Evolutionary conservation across 805 yeast genomes (phyloP), one percentile per base, ranked within the genome.

Genomic region (Sugiyamaella valdiviana): DNA sequence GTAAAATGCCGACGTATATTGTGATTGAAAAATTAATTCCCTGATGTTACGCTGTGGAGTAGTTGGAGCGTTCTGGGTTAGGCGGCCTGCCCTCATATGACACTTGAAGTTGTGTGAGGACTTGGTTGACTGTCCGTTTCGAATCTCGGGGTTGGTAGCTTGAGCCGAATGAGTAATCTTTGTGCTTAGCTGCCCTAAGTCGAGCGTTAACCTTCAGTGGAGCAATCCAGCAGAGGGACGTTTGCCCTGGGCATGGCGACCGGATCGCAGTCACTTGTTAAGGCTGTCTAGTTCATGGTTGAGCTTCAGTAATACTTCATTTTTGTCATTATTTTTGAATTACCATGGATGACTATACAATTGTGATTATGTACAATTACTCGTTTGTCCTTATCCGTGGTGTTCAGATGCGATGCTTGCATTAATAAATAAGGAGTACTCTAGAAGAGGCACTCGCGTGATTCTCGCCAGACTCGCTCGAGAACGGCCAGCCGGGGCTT

Each of bases 201-300:
- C 35, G 45, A 47, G 60, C 41, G 50, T 43, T 39, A 57, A 35
- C 17, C 61, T 58, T 56, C 56, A 58, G 62, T 56, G 62, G 59
- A 58, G 62, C 57, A 58, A 58, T 58, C 59, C 62, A 58, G 62
- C 62, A 58, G 61, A 58, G 61, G 46, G 42, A 39, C 47, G 46
- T 46, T 44, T 52, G 57, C 60, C 60, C 52, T 50, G 54, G 51
- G 58, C 54, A 51, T 58, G 62, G 62, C 60, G 60, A 52, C 44
- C 57, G 60, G 60, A 55, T 51, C 17, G 54, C 56, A 53, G 56
- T 38, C 17, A 44, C 42, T 40, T 41, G 48, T 49, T 48, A 32
- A 38, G 55, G 19, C 36, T 16, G 32, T 17, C 19, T n/a, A 46
- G 26, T 36, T 19, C 6, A 39, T 26, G 32, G 32, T 26, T 26